A percentile compares a stretch with the other conserved stretches of the same genome.
These are phyloP conservation scores for Solanum lycopersicoides DNA, from an alignment of 257 asterid species.

Conservation along the genomic window DNA sequence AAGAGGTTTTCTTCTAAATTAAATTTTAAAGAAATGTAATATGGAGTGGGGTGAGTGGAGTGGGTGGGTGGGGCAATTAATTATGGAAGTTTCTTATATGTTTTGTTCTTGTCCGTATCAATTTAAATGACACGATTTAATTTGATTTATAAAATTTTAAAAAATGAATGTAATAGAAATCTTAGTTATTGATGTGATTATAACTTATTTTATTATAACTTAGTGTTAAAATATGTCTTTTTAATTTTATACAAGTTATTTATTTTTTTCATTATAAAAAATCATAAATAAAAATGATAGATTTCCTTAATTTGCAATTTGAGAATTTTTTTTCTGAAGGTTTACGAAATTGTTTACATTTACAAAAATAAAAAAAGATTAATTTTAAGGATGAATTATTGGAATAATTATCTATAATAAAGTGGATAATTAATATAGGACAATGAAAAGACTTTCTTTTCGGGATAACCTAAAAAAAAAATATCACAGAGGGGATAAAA, in stretches of 20 bases:
- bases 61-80: background rate
- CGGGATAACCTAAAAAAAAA: too few species aligned
- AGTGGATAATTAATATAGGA: background rate
- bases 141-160: background rate
- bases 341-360: background rate
- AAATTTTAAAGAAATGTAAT: background rate
- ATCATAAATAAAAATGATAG: accelerated
- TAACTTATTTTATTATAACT: too few species aligned
- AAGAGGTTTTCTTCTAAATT: background rate
- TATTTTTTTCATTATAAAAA: too few species aligned
- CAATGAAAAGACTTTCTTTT: background rate
- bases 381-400: too few species aligned
- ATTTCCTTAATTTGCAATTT: too few species aligned
- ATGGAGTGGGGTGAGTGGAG: background rate
- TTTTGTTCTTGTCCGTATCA: accelerated
- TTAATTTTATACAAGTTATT: too few species aligned
- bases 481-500: background rate
- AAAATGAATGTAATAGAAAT: too few species aligned
- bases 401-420: too few species aligned
- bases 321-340: too few species aligned
- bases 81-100: background rate
- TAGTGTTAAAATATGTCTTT: accelerated
- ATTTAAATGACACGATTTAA: too few species aligned
- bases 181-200: too few species aligned
- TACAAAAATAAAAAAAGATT: too few species aligned